These are phyloP conservation scores for Talaromyces wortmannii DNA, from an alignment of 495 filamentous ascomycete genomes.

Conservation along the genomic window DNA sequence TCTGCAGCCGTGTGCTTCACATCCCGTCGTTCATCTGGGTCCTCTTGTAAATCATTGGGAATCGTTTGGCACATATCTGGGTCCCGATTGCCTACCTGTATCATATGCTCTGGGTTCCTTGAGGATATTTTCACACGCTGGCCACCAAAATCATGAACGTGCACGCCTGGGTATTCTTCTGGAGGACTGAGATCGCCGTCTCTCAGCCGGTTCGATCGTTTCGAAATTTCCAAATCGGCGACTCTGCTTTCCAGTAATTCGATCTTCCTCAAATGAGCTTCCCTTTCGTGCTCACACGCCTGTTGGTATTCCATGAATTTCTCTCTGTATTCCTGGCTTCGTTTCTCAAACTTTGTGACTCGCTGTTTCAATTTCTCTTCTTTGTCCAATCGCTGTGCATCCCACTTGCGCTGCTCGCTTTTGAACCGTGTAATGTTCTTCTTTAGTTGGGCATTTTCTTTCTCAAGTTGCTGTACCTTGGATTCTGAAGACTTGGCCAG, in stretches of 20 bases:
- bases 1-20: neutral
- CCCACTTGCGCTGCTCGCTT: slow-evolving; percentile 45
- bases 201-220: slow-evolving; percentile 14
- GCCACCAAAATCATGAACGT: slow-evolving; percentile 23
- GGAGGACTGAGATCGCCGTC: slow-evolving; percentile 24
- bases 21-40: neutral
- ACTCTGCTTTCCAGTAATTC: slow-evolving; percentile 23
- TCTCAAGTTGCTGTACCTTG: slow-evolving; percentile 54
- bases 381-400: slow-evolving; percentile 43
- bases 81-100: slow-evolving; percentile 1
- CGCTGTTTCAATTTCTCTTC: slow-evolving; percentile 43
- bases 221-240: slow-evolving; percentile 18
- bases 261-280: slow-evolving; percentile 27
- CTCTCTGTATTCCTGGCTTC: slow-evolving; percentile 39
- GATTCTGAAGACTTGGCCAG: slow-evolving; percentile 59
- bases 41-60: neutral
- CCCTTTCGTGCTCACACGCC: slow-evolving; percentile 28
- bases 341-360: slow-evolving; percentile 37
- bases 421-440: slow-evolving; percentile 45
- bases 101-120: neutral
- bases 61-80: neutral
- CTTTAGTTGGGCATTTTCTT: slow-evolving; percentile 47
- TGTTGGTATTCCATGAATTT: slow-evolving; percentile 33
- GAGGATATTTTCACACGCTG: neutral
- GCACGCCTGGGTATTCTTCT: slow-evolving; percentile 25